phyloP scores from a whole-genome alignment of 768 basidiomycete genomes.

The Leccinum boreale region DNA sequence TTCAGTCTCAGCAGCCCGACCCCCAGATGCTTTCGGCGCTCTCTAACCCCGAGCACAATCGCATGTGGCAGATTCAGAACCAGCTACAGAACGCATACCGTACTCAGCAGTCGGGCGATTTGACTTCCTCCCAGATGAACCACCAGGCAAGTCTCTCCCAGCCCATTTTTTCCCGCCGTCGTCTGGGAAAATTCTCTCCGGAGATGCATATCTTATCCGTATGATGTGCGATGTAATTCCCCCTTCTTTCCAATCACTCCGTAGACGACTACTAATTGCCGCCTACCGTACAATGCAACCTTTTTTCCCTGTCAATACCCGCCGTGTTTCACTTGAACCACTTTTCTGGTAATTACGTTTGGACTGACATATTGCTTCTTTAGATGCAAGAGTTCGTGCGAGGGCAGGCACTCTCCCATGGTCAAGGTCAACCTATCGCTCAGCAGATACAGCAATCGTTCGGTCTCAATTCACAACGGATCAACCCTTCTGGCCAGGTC shows the following conservation, averaged over 20 bases:
- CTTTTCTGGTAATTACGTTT: constrained; percentile 14
- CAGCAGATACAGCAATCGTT: constrained; percentile 48
- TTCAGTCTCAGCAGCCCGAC: constrained; percentile 42
- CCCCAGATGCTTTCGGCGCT: constrained; percentile 38
- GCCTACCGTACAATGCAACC: not conserved
- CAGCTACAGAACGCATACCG: constrained; percentile 44
- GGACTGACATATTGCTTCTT: constrained; percentile 24
- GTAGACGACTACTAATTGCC: constrained; percentile 16
- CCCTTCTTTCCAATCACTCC: constrained; percentile 8
- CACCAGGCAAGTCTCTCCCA: constrained; percentile 44
- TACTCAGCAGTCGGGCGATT: constrained; percentile 39
- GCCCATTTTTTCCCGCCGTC: constrained; percentile 13
- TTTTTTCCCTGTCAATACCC: constrained; percentile 1
- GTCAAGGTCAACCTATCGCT: constrained; percentile 35
- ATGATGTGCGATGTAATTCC: constrained; percentile 17
- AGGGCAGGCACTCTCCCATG: constrained; percentile 39
- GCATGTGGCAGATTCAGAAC: constrained; percentile 55
- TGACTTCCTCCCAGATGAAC: constrained; percentile 37
- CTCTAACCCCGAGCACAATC: constrained; percentile 48
- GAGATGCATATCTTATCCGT: constrained; percentile 11
- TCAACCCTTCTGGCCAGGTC: constrained; percentile 34
- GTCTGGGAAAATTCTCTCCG: constrained; percentile 16
- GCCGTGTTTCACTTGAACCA: constrained; percentile 3
- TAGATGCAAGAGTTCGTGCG: constrained; percentile 47
- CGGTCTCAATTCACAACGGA: constrained; percentile 33